phyloP scores from a whole-genome alignment of 129 eudicot genomes.

The Dittrichia graveolens region DNA sequence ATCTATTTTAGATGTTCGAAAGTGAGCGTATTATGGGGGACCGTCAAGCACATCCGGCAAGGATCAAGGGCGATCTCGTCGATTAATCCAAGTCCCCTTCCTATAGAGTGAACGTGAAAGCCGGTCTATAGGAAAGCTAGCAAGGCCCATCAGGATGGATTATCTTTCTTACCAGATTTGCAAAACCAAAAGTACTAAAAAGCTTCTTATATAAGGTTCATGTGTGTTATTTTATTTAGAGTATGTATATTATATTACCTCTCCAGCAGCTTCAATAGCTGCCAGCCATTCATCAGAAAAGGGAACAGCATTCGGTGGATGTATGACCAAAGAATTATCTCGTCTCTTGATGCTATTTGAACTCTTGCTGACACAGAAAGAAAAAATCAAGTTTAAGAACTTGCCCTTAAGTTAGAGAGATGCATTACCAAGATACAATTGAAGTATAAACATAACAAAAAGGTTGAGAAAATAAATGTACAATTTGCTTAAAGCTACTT shows the following conservation, averaged over 20 bases:
- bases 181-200: slow-evolving; percentile 4
- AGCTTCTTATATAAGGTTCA: slow-evolving; percentile 18
- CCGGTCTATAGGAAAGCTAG: too few relatives aligned
- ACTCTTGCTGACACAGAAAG: slow-evolving; percentile 44
- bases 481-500: slow-evolving; percentile 35
- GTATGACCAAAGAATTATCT: slow-evolving; percentile 35
- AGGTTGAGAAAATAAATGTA: slow-evolving; percentile 5
- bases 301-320: slow-evolving; percentile 75
- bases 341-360: slow-evolving; percentile 38
- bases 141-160: too few relatives aligned
- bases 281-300: slow-evolving; percentile 99
- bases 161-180: too few relatives aligned
- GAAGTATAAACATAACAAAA: neutral
- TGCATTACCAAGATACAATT: slow-evolving; percentile 16
- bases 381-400: slow-evolving; percentile 20
- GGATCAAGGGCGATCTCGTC: too few relatives aligned
- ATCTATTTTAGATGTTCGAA: too few relatives aligned
- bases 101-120: too few relatives aligned
- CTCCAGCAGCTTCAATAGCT: slow-evolving; percentile 99
- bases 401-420: slow-evolving; percentile 8
- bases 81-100: too few relatives aligned
- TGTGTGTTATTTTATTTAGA: slow-evolving; percentile 4
- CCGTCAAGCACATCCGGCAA: too few relatives aligned
- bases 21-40: too few relatives aligned
- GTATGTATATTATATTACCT: slow-evolving; percentile 48